Conservation (phyloP, 495 filamentous ascomycete species). For the Trichoderma asperelloides region DNA sequence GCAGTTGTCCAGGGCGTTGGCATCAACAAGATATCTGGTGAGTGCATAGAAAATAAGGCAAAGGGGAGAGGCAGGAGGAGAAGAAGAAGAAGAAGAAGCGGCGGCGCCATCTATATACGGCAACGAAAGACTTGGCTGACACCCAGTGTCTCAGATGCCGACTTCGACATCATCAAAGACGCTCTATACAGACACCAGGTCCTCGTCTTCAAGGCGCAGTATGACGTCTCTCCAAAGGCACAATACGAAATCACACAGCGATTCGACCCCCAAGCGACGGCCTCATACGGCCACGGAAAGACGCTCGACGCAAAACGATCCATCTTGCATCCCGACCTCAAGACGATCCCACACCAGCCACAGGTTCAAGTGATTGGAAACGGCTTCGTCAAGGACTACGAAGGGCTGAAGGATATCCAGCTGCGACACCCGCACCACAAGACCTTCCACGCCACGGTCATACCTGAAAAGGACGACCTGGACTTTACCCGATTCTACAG, state of each 20-base stretch:
- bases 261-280: constrained; percentile 53
- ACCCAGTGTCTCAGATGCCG: constrained; percentile 34
- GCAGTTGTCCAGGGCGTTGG: constrained; percentile 46
- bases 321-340: constrained; percentile 67
- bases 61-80: no score
- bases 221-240: constrained; percentile 50
- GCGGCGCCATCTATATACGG: background rate
- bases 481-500: constrained; percentile 64
- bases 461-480: constrained; percentile 54
- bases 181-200: constrained; percentile 56
- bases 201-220: constrained; percentile 60
- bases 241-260: constrained; percentile 62
- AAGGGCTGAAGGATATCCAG: constrained; percentile 56
- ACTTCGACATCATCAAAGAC: constrained; percentile 49
- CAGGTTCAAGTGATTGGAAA: constrained; percentile 75
- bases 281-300: constrained; percentile 63
- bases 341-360: constrained; percentile 69
- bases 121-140: constrained; percentile 26
- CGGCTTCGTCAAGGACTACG: constrained; percentile 53
- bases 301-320: constrained; percentile 56
- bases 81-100: no score
- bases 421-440: constrained; percentile 67
- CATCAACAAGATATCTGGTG: constrained; percentile 51
- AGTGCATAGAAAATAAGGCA: constrained; percentile 13
- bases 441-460: constrained; percentile 57